phyloP scores from a whole-genome alignment of 176 grass and related monocot genomes.

The Paspalum notatum region DNA sequence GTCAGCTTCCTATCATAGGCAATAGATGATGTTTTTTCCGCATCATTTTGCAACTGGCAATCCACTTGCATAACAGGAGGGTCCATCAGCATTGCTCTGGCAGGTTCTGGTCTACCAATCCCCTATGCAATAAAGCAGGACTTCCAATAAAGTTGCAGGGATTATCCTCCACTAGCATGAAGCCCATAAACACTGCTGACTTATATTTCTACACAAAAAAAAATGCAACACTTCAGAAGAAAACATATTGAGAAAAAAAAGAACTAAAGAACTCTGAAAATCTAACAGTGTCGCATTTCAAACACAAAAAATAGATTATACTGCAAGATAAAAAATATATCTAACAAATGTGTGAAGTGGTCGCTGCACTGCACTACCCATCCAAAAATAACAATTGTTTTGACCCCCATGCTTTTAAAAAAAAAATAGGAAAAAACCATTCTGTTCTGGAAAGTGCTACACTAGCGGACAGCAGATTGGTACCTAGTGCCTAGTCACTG shows the following conservation, averaged over 20 bases:
- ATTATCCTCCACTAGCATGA: slow-evolving; percentile 23
- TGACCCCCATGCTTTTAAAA: neutral
- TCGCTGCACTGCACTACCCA: neutral
- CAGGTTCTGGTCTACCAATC: slow-evolving; percentile 30
- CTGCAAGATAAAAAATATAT: neutral
- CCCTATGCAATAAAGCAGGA: slow-evolving; percentile 32
- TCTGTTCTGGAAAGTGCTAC: neutral
- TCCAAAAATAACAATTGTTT: slow-evolving; percentile 13
- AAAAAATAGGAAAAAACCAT: neutral
- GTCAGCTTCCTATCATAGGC: slow-evolving; percentile 47
- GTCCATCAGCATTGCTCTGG: slow-evolving; percentile 71
- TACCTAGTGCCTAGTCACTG: neutral
- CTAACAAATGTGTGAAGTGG: neutral
- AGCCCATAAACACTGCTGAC: slow-evolving; percentile 50
- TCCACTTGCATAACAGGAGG: slow-evolving; percentile 66
- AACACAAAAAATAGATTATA: neutral
- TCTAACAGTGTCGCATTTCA: neutral
- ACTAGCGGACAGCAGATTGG: neutral
- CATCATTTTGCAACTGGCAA: slow-evolving; percentile 51
- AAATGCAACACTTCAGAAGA: neutral
- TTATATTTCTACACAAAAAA: slow-evolving; percentile 38
- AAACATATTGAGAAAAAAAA: slow-evolving; percentile 13
- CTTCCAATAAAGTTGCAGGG: slow-evolving; percentile 37
- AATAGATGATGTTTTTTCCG: slow-evolving; percentile 53
- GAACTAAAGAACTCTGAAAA: neutral